Evolutionary conservation across 139 green algal species (phyloP).

Genomic region (Picochlorum sp.): DNA sequence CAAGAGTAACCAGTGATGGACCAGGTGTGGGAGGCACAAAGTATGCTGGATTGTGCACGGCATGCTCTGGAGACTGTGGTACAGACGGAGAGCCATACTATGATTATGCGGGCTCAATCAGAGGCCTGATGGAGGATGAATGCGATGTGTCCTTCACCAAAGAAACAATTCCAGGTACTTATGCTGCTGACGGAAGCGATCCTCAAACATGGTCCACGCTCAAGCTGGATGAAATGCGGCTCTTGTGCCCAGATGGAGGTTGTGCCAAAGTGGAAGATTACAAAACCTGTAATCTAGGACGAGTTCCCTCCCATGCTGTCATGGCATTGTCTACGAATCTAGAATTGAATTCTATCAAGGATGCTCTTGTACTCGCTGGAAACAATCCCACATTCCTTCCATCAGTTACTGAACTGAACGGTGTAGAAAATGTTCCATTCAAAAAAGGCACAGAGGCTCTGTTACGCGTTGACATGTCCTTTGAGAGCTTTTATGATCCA

Average conservation of each 20-base stretch:
- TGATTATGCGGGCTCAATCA: slow-evolving; percentile 31
- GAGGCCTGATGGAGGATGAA: slow-evolving; percentile 30
- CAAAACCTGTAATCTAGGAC: slow-evolving; percentile 9
- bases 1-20: neutral
- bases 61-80: slow-evolving; percentile 25
- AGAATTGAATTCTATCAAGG: no score
- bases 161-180: slow-evolving; percentile 8
- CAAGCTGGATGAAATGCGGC: slow-evolving; percentile 7
- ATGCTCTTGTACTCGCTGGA: no score
- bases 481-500: no score
- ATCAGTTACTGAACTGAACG: no score
- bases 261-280: slow-evolving; percentile 11
- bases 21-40: neutral
- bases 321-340: no score
- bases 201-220: slow-evolving; percentile 6
- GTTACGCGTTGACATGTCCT: no score
- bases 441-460: no score
- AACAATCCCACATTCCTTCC: no score
- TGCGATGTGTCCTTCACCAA: slow-evolving; percentile 45
- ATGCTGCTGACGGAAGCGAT: slow-evolving; percentile 3
- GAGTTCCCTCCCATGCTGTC: slow-evolving; percentile 5
- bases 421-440: no score
- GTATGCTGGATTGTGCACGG: slow-evolving; percentile 15
- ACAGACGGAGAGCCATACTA: slow-evolving; percentile 8
- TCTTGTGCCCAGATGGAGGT: slow-evolving; percentile 19